Conservation (phyloP, 1,139 yeast genomes). For the Taphrina confusa region DNA sequence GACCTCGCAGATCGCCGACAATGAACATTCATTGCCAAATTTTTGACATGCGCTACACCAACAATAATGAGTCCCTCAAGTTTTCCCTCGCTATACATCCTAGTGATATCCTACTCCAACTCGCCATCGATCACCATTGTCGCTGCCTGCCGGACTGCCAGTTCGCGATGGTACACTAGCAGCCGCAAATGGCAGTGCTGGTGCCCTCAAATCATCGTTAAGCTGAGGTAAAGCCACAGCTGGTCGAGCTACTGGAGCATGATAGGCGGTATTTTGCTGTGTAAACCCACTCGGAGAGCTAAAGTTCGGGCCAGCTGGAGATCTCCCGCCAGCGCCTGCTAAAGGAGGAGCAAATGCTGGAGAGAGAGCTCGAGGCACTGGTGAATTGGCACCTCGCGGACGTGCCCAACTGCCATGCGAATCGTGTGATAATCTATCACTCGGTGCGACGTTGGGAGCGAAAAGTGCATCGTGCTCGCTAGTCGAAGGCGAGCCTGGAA, state of each 20-base stretch:
- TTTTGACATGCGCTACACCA: background rate
- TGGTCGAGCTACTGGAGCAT: conserved; percentile 10
- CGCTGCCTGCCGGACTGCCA: conserved; percentile 21
- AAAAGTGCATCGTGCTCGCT: conserved; percentile 34
- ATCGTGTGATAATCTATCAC: conserved; percentile 12
- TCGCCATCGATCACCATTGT: conserved; percentile 27
- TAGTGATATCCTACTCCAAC: conserved; percentile 32
- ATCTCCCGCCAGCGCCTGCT: background rate
- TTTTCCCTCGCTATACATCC: no score
- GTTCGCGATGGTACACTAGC: conserved; percentile 10
- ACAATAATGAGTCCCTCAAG: no score
- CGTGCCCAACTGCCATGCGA: background rate
- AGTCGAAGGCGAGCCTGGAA: conserved; percentile 23
- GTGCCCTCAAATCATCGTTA: conserved; percentile 21
- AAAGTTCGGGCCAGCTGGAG: conserved; percentile 8
- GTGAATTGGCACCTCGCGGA: background rate
- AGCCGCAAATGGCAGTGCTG: conserved; percentile 26
- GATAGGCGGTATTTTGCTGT: conserved; percentile 18
- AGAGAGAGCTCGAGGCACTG: conserved; percentile 14
- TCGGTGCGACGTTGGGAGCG: conserved; percentile 22
- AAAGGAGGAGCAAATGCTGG: conserved; percentile 8
- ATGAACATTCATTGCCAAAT: background rate
- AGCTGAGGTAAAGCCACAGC: conserved; percentile 16
- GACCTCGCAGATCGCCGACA: background rate
- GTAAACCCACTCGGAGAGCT: conserved; percentile 14